Conservation (phyloP, 148 eudicot genomes). For the Dianthus caryophyllus region DNA sequence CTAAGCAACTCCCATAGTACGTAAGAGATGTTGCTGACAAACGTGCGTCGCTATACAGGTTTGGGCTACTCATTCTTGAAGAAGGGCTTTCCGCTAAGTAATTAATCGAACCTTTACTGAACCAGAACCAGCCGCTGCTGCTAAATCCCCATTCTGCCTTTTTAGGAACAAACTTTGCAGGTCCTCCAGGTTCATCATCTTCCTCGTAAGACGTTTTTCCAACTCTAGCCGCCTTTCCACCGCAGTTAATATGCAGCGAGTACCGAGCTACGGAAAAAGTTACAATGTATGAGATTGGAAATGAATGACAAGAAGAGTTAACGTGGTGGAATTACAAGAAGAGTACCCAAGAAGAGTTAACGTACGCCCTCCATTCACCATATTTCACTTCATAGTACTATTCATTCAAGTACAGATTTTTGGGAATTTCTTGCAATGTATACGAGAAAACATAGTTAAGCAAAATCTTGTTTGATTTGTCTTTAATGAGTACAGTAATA, state of each 20-base stretch:
- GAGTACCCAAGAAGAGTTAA: too few species aligned
- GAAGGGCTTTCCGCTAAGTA: slow-evolving; percentile 28
- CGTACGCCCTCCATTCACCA: too few species aligned
- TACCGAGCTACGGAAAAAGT: slow-evolving; percentile 33
- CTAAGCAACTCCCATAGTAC: slow-evolving; percentile 64
- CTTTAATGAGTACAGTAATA: too few species aligned
- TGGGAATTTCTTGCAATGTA: too few species aligned
- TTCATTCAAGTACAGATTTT: too few species aligned
- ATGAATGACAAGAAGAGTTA: neutral
- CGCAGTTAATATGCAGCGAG: slow-evolving; percentile 57
- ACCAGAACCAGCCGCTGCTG: slow-evolving; percentile 50
- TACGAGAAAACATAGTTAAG: too few species aligned
- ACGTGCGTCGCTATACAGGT: slow-evolving; percentile 46
- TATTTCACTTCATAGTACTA: too few species aligned
- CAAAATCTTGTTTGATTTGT: too few species aligned
- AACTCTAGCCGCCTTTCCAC: slow-evolving; percentile 33
- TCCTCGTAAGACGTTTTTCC: slow-evolving; percentile 37
- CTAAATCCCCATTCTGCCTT: slow-evolving; percentile 54
- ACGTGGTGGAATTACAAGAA: too few species aligned
- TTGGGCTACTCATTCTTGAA: slow-evolving; percentile 28
- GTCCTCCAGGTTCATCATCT: slow-evolving; percentile 38
- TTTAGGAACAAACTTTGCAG: slow-evolving; percentile 34
- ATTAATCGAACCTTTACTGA: neutral
- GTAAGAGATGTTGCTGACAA: slow-evolving; percentile 61
- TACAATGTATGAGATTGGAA: neutral